A percentile compares a stretch with the other conserved stretches of the same genome.
Conservation (phyloP, 164 flowering plant genomes). For the Euptelea pleiosperma region DNA sequence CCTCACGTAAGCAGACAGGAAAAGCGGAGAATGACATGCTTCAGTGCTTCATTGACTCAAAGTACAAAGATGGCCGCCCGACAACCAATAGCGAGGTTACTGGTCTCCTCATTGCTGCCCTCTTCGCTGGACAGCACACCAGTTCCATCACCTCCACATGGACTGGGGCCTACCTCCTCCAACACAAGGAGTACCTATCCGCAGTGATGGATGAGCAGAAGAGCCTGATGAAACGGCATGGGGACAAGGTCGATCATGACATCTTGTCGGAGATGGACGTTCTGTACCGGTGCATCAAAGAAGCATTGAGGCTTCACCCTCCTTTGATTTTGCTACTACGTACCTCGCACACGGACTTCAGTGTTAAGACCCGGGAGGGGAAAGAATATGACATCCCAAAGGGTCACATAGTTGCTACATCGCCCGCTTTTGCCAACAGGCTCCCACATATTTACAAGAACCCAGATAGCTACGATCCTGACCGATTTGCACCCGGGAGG, state of each 20-base stretch:
- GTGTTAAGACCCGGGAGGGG: conserved; percentile 75
- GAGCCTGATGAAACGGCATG: conserved; percentile 57
- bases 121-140: conserved; percentile 98
- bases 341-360: conserved; percentile 78
- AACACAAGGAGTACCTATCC: conserved; percentile 50
- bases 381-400: conserved; percentile 86
- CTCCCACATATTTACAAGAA: conserved; percentile 70
- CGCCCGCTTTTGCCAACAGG: conserved; percentile 92
- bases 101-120: conserved; percentile 96
- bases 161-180: conserved; percentile 92
- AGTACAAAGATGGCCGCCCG: conserved; percentile 89
- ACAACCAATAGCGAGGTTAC: conserved; percentile 87
- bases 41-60: conserved; percentile 89
- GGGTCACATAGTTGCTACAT: conserved; percentile 94
- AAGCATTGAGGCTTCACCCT: conserved; percentile 94
- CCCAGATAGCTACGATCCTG: conserved; percentile 84
- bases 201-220: conserved; percentile 78
- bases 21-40: conserved; percentile 80
- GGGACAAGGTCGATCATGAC: conserved; percentile 78
- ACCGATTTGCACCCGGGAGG: conserved; percentile 74
- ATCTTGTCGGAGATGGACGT: conserved; percentile 87
- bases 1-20: conserved; percentile 58
- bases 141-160: conserved; percentile 93
- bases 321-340: conserved; percentile 87
- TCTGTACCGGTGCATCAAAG: conserved; percentile 79